Base-by-base conservation (phyloP, 352 stramenopile genomes). In the Pythium aquatile region DNA sequence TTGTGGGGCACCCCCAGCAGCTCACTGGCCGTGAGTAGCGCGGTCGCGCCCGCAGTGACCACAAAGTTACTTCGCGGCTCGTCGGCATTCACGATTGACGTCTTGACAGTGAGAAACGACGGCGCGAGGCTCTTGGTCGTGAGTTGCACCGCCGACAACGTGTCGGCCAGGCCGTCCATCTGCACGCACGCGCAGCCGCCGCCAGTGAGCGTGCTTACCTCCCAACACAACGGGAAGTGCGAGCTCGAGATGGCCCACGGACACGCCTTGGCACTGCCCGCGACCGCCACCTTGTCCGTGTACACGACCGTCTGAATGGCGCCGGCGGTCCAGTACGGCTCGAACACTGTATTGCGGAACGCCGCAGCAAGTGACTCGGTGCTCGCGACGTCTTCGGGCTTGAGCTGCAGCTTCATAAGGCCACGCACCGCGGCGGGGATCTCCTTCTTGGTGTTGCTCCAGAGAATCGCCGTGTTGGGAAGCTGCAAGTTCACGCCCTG, bases 181-280 rank as follows among this genome's bases (percentile, higher is more conserved):
- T 62, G 55, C 3, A 62, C 55, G 16, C 55, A 62, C 6, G 11
- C 40, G 26, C 40, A 62, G n/a, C 35, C 40, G 10, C 42, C 28
- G 8, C 30, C 24, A 32, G 9, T 35, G 20, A 9, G 26, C 11
- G 28, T 33, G 47, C 9, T 26, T 9, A 17, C 24, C 20, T 62
- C 40, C 40, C 40, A 62, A 32, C 55, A 62, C 2, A 55, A n/a
- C 40, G 55, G 55, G 20, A 53, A 62, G 26, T 62, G 55, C 14
- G 55, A 37, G 0, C 9, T 42, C 16, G 55, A 62, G 42, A 62
- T 62, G 13, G 55, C 55, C 55, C 55, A 62, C 17, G 55, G 55
- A 54, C 55, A 62, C 6, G 42, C 42, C 5, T 53, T 44, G 55
- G 39, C 28, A 10, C 26, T 35, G 3, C 28, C 29, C 11, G 26